Percentiles rank a stretch among this genome's conserved stretches.
Evolutionary conservation across 305 asterid genomes (phyloP).

Genomic region (Fraxinus latifolia): DNA sequence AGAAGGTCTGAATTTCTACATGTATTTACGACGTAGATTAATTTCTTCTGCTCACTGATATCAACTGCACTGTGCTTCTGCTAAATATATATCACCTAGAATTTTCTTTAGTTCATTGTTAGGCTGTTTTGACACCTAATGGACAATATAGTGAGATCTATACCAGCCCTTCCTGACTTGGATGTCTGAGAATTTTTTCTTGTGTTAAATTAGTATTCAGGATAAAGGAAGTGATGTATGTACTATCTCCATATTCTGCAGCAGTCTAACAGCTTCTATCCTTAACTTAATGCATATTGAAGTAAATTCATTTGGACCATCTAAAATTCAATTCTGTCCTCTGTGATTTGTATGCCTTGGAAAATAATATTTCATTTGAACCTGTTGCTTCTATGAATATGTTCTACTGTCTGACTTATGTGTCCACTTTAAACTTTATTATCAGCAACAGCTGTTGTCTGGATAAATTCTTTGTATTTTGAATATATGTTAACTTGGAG

Average conservation of each 20-base stretch:
- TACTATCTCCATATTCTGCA: neutral
- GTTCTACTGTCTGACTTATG: neutral
- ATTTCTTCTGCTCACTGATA: neutral
- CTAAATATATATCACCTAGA: neutral
- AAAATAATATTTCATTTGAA: neutral
- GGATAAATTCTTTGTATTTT: neutral
- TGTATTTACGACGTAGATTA: neutral
- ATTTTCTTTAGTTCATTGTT: neutral
- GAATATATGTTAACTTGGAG: neutral
- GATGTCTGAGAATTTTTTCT: neutral
- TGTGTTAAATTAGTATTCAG: neutral
- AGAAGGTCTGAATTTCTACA: conserved; percentile 38
- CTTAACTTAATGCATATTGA: neutral
- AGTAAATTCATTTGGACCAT: neutral
- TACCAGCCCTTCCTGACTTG: neutral
- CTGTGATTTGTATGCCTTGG: neutral
- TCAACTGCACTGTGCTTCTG: neutral
- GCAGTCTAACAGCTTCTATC: neutral
- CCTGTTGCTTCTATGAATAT: neutral
- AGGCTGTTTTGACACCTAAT: neutral
- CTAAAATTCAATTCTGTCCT: neutral
- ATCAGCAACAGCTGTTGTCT: neutral
- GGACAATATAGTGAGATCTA: neutral
- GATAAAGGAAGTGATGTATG: neutral
- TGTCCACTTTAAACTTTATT: neutral